Base-by-base conservation (phyloP, 1,284 basidiomycete species). In the Flammula alnicola region DNA sequence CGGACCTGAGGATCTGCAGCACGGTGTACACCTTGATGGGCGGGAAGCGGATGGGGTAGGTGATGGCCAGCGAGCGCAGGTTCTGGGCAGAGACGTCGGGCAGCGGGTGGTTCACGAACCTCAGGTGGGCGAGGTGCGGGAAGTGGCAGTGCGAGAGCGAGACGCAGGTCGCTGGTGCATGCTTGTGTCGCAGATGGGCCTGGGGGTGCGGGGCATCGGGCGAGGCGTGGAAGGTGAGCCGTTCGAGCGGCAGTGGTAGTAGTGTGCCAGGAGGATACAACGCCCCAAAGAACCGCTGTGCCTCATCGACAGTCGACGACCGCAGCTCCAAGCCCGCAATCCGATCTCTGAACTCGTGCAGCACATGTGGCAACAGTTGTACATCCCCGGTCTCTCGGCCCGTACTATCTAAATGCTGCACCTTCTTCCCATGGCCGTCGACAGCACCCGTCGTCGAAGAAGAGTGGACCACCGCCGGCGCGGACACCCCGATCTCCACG, bases 291-390 rank as follows among this genome's bases (percentile, higher is more conserved):
- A 63, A 62, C 8, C 26, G 44, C 17, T 49, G 53, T 4, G 62
- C 66, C 30, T 66, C 61, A 5, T 36, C 33, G 31, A 61, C 60
- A 4, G 58, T 60, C 4, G 57, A 48, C 4, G 63, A 58, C 20
- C 51, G 45, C 3, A 69, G 38, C 4, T 43, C 31, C 2, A 68
- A 51, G 3, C 56, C 49, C 3, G 38, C 36, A n/a, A 68, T 64
- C 20, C 61, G 58, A 12, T 51, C 11, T 1, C 55, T 45, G 48
- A 59, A 50, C 1, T 17, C 12, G n/a, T 52, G 53, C 7, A 68
- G 51, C 16, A 60, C 27, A 22, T 49, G 19, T 47, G 55, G 16
- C 12, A 61, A 44, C 2, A 36, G 36, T 5, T 30, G 45, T 16
- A 43, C 14, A 10, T 42, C 40, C 29, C 33, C n/a, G n/a, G n/a